Evolutionary conservation across 768 basidiomycete species (phyloP).

Genomic region (Leccinellum albellum): DNA sequence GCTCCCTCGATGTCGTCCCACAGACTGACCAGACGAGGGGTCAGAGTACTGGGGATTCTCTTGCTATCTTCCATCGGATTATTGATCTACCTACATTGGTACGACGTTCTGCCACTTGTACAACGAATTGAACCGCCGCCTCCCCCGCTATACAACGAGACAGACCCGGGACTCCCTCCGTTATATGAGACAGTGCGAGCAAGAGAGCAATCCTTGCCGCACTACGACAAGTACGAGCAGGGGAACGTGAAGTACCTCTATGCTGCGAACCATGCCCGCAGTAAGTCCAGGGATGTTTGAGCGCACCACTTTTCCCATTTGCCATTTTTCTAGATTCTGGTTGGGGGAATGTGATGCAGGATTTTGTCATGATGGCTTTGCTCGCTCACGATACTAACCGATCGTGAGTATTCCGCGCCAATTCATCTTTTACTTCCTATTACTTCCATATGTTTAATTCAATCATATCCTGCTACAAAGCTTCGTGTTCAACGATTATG

Average conservation of each 20-base stretch:
- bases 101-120: background rate
- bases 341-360: conserved; percentile 43
- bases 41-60: conserved; percentile 10
- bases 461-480: conserved; percentile 16
- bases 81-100: conserved; percentile 11
- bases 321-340: conserved; percentile 30
- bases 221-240: conserved; percentile 36
- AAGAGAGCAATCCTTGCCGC: conserved; percentile 39
- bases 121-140: background rate
- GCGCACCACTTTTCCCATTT: background rate
- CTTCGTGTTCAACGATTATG: conserved; percentile 43
- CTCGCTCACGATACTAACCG: conserved; percentile 34
- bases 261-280: conserved; percentile 43
- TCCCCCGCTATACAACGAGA: background rate
- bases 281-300: conserved; percentile 15
- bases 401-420: conserved; percentile 24
- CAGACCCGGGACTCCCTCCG: conserved; percentile 32
- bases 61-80: conserved; percentile 10
- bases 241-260: conserved; percentile 42
- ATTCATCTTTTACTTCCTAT: background rate
- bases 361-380: conserved; percentile 34
- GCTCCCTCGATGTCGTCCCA: conserved; percentile 17
- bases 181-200: conserved; percentile 37
- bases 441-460: conserved; percentile 1
- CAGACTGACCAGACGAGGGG: conserved; percentile 24